Evolutionary conservation across 1,284 basidiomycete genomes (phyloP).

Genomic region (Cutaneotrichosporon spelunceum): DNA sequence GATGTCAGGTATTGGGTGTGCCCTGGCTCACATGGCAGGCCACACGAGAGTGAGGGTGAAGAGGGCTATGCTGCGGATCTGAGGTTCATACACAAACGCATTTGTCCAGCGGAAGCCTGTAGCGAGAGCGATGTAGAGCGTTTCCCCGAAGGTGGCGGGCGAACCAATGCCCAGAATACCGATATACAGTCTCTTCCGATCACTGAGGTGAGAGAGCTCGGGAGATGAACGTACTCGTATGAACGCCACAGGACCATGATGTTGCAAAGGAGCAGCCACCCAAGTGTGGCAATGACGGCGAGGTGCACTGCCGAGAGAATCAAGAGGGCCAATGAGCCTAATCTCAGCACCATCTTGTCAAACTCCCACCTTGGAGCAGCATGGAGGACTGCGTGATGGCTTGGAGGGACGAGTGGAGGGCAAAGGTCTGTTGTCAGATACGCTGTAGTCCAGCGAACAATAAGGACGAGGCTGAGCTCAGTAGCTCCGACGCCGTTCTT

Average conservation of each 20-base stretch:
- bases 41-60: constrained; percentile 78
- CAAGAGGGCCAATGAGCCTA: constrained; percentile 63
- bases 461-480: constrained; percentile 41
- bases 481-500: constrained; percentile 45
- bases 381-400: constrained; percentile 72
- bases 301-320: constrained; percentile 69
- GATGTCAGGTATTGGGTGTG: constrained; percentile 5
- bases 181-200: constrained; percentile 61
- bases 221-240: constrained; percentile 32
- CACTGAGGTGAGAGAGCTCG: constrained; percentile 44
- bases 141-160: constrained; percentile 63
- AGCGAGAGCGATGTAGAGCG: constrained; percentile 74
- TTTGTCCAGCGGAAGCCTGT: constrained; percentile 63
- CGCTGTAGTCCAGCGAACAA: constrained; percentile 24
- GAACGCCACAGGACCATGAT: constrained; percentile 57
- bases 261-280: constrained; percentile 74
- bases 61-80: constrained; percentile 63
- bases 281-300: constrained; percentile 65
- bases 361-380: constrained; percentile 58
- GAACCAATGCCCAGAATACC: constrained; percentile 58
- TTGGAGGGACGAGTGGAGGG: constrained; percentile 69
- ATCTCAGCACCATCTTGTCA: neutral
- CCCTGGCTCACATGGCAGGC: constrained; percentile 56
- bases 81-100: constrained; percentile 60
- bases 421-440: constrained; percentile 56